Evolutionary conservation across 371 early-diverging fungal species (phyloP).

Genomic region (Mortierella sp.): DNA sequence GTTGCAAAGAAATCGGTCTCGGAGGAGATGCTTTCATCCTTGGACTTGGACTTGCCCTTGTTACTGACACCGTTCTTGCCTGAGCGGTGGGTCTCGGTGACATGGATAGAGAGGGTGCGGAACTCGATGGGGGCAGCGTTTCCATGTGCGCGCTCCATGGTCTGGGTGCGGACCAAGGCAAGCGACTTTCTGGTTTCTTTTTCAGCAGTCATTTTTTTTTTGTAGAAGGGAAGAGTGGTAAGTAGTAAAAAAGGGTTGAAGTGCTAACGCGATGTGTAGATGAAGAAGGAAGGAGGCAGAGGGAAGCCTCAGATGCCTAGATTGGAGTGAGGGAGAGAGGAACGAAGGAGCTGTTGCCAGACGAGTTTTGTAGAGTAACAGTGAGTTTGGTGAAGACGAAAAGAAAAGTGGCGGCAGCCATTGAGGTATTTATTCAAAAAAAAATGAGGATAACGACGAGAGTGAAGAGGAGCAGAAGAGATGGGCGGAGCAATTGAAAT

Average conservation of each 20-base stretch:
- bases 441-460: neutral
- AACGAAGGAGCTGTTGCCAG: neutral
- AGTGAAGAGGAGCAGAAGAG: neutral
- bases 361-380: neutral
- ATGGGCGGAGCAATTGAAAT: neutral
- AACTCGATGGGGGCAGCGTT: conserved; percentile 56
- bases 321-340: neutral
- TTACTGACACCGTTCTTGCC: conserved; percentile 30
- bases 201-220: conserved; percentile 30
- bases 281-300: neutral
- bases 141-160: conserved; percentile 54
- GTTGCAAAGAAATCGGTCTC: conserved; percentile 49
- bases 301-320: conserved; percentile 6
- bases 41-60: conserved; percentile 19
- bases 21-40: conserved; percentile 21
- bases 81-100: conserved; percentile 53
- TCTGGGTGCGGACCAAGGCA: conserved; percentile 51
- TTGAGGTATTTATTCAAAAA: conserved; percentile 8
- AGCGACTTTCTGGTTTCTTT: conserved; percentile 52
- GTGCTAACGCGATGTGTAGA: neutral
- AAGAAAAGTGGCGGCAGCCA: neutral
- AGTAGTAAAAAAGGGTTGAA: neutral
- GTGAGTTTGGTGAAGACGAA: conserved; percentile 3
- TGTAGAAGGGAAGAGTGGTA: neutral
- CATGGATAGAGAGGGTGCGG: conserved; percentile 53